These are phyloP conservation scores for Dunaliella primolecta DNA, from an alignment of 139 green algal genomes.

Conservation along the genomic window DNA sequence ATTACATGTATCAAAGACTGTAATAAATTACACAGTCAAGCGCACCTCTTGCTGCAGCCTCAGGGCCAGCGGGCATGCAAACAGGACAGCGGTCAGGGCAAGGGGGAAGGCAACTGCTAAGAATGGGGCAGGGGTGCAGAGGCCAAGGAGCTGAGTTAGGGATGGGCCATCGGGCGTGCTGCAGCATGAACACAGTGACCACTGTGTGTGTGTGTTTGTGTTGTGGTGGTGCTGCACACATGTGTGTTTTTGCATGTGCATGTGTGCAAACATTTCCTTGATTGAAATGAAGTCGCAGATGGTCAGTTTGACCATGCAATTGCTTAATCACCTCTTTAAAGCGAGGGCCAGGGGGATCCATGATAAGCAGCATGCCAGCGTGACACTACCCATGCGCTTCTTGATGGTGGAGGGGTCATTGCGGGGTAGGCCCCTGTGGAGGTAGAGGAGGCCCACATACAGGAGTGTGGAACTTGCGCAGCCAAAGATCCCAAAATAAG, in stretches of 20 bases:
- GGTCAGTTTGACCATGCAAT: neutral
- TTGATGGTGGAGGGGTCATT: slow-evolving; percentile 48
- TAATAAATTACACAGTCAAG: neutral
- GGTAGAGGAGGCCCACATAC: slow-evolving; percentile 49
- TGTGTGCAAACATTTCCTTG: neutral
- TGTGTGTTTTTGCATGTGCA: neutral
- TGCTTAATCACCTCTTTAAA: neutral
- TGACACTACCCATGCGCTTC: slow-evolving; percentile 10
- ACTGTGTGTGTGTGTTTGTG: neutral
- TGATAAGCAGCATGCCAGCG: neutral
- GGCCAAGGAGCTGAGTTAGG: slow-evolving; percentile 41
- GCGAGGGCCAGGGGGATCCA: slow-evolving; percentile 6
- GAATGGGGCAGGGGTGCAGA: slow-evolving; percentile 20
- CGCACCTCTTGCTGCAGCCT: neutral
- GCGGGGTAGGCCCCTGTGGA: slow-evolving; percentile 19
- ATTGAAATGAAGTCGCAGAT: neutral
- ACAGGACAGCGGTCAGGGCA: slow-evolving; percentile 44
- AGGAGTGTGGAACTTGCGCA: slow-evolving; percentile 25
- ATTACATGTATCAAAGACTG: no score
- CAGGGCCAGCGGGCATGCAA: slow-evolving; percentile 41
- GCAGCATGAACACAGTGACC: no score
- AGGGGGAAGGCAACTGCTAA: slow-evolving; percentile 28
- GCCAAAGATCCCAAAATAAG: slow-evolving; percentile 9
- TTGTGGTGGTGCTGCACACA: neutral
- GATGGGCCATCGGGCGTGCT: no score